Conservation (phyloP, 768 basidiomycete species). For the Pleurotus djamor region DNA sequence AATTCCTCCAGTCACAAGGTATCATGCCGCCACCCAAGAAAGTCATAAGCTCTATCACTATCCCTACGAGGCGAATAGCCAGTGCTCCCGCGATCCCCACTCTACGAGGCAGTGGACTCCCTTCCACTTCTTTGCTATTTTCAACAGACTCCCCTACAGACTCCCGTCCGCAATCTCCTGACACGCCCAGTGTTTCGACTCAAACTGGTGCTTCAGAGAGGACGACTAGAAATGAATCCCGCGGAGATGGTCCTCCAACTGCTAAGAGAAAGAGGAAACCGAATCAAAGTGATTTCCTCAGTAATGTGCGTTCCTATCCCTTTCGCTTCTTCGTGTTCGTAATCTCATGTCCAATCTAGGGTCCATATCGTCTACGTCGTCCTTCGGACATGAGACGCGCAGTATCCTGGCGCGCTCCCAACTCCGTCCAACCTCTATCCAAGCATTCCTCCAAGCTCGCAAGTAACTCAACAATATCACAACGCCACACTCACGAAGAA, state of each 20-base stretch:
- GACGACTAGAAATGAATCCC: too few species aligned
- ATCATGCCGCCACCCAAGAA: conserved; percentile 35
- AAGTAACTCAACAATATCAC: background rate
- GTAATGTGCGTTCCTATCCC: background rate
- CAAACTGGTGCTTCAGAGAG: too few species aligned
- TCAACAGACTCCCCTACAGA: background rate
- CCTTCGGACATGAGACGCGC: conserved; percentile 4
- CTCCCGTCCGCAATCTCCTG: too few species aligned
- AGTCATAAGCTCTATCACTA: conserved; percentile 10
- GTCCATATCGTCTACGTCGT: conserved; percentile 2
- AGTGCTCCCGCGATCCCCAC: conserved; percentile 27
- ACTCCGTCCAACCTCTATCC: background rate
- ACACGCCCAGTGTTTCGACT: too few species aligned
- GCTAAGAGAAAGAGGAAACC: background rate
- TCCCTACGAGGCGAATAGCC: conserved; percentile 29
- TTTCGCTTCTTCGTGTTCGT: too few species aligned
- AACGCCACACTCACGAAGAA: background rate
- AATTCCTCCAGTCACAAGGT: conserved; percentile 50
- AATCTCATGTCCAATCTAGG: background rate
- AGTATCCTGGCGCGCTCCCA: conserved; percentile 1
- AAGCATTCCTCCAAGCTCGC: background rate
- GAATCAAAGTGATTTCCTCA: conserved; percentile 1
- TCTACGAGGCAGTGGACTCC: background rate
- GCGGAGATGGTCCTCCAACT: background rate
- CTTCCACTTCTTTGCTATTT: background rate